These are phyloP conservation scores for Ophiocordyceps camponoti-leonardi DNA, from an alignment of 2,329 filamentous ascomycete genomes.

Conservation along the genomic window DNA sequence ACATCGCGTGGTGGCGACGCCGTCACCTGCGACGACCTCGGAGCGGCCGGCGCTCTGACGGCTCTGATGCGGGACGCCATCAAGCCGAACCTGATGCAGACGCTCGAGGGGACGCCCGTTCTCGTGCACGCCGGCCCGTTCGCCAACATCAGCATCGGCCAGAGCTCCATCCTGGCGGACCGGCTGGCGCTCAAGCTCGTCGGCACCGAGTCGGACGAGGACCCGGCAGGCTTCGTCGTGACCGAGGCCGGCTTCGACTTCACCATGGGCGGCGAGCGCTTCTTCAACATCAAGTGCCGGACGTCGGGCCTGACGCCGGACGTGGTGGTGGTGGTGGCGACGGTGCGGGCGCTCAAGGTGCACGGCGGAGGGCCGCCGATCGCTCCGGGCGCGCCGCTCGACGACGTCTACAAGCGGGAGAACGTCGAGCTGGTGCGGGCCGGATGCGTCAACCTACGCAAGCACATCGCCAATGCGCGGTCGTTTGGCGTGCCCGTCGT, in stretches of 20 bases:
- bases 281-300: slow-evolving; percentile 99
- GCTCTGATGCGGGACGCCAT: slow-evolving; percentile 96
- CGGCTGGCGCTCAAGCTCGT: slow-evolving; percentile 91
- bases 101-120: slow-evolving; percentile 87
- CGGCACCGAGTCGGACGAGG: slow-evolving; percentile 83
- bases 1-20: slow-evolving; percentile 74
- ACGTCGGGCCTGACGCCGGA: slow-evolving; percentile 85
- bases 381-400: slow-evolving; percentile 67
- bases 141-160: slow-evolving; percentile 95
- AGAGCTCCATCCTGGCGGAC: slow-evolving; percentile 87
- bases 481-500: slow-evolving; percentile 85
- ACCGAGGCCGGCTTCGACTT: slow-evolving; percentile 98
- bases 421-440: slow-evolving; percentile 80
- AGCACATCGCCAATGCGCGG: slow-evolving; percentile 85
- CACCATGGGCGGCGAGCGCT: slow-evolving; percentile 97
- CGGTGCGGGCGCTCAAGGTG: slow-evolving; percentile 88
- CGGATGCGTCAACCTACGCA: slow-evolving; percentile 86
- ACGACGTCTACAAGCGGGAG: slow-evolving; percentile 80
- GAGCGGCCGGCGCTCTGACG: slow-evolving; percentile 78
- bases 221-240: slow-evolving; percentile 84
- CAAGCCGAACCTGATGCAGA: slow-evolving; percentile 98
- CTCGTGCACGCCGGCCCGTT: slow-evolving; percentile 97
- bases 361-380: slow-evolving; percentile 95
- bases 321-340: slow-evolving; percentile 87
- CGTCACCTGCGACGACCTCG: slow-evolving; percentile 90